phyloP scores from a whole-genome alignment of 768 basidiomycete species.

The Rhizopogon rudus region DNA sequence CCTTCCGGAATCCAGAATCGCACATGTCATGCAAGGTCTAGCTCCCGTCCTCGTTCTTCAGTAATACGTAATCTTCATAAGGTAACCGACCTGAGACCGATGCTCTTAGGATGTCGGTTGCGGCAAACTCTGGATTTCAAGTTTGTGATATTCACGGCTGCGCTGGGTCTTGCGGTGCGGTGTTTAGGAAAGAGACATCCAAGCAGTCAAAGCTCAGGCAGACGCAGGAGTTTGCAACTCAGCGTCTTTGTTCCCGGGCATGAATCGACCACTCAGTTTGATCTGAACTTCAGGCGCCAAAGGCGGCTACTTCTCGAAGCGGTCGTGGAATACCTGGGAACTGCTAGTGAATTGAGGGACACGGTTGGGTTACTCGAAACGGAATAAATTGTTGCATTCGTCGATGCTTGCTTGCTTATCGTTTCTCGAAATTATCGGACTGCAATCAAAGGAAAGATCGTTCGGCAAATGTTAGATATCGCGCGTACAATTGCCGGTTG shows the following conservation, averaged over 20 bases:
- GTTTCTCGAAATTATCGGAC: no score
- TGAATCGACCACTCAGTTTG: constrained; percentile 53
- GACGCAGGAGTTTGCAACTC: constrained; percentile 60
- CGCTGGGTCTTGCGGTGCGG: constrained; percentile 69
- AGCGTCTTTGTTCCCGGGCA: constrained; percentile 50
- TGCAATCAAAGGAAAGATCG: not conserved
- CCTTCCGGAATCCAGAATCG: no score
- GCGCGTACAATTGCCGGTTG: not conserved
- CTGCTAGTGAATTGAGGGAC: constrained; percentile 70
- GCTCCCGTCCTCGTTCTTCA: no score
- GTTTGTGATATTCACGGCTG: constrained; percentile 76
- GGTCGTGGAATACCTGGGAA: constrained; percentile 62
- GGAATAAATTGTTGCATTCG: constrained; percentile 6
- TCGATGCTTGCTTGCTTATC: not conserved
- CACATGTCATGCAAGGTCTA: no score
- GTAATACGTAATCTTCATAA: not conserved
- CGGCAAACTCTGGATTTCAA: constrained; percentile 60
- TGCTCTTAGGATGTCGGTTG: constrained; percentile 33
- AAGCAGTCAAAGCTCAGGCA: constrained; percentile 54
- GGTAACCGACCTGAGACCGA: not conserved
- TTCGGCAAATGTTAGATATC: constrained; percentile 1
- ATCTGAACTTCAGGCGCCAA: constrained; percentile 47
- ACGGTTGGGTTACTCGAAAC: constrained; percentile 50
- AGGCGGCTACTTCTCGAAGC: constrained; percentile 57
- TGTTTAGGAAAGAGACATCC: constrained; percentile 52